Base-by-base conservation (phyloP, 306 rosid species). In the Vicia faba region DNA sequence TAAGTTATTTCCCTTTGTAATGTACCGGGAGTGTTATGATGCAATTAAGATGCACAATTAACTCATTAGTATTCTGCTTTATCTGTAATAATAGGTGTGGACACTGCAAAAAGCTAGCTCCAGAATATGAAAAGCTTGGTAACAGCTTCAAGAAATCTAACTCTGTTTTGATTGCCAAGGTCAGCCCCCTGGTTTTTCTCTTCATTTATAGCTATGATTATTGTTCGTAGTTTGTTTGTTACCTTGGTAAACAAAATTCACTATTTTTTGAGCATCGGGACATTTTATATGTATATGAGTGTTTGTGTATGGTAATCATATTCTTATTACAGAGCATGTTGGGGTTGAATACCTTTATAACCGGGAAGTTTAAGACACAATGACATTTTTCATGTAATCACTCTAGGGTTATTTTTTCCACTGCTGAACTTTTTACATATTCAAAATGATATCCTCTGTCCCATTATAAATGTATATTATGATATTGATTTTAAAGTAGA, bases 31-130 rank as follows among this genome's bases (percentile, higher is more conserved):
- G n/a, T 39, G 16, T 35, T 69, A 54, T 61, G 36, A 54, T 56
- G 14, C 3, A 20, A 59, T 23, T 65, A 29, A 18, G 40, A 5
- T 46, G 33, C 43, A 49, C 16, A 19, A 12, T 23, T 49, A 28
- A 11, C 15, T 67, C 33, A 31, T 14, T 2, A 13, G n/a, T 0
- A 35, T 41, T 41, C 1, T 8, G 44, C 19, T 10, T 40, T 31
- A 44, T 68, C 49, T 74, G 2, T 13, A 5, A 2, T 58, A 62
- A 48, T 79, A 95, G 99, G 99, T 91, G 99, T 86, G 99, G 97
- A 5, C 99, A 95, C 69, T 95, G 99, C 81, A 95, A 95, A 67
- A 95, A 95, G 83, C 97, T 95, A 71, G 99, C 99, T 36, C 99
- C 97, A 5, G 99, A 95, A 69, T 95, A 71, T 80, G 99, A 88